A percentile compares a stretch with the other conserved stretches of the same genome.
Evolutionary conservation across 306 rosid species (phyloP).

Genomic region (Pterocarpus santalinus): DNA sequence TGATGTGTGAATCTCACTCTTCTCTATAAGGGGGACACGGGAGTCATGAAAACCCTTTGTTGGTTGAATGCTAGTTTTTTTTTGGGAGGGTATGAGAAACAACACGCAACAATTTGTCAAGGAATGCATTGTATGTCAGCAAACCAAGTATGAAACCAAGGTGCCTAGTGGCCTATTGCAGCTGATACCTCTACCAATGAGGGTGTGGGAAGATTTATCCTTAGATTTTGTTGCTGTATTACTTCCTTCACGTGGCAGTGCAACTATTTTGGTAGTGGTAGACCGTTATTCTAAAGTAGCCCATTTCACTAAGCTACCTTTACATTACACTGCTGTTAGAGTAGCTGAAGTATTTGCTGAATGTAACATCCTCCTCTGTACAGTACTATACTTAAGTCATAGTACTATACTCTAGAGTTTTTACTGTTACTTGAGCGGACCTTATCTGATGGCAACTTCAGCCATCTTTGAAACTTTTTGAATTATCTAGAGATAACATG

Average conservation of each 20-base stretch:
- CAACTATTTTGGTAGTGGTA: background rate
- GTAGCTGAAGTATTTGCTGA: background rate
- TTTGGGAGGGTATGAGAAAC: no score
- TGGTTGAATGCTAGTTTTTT: background rate
- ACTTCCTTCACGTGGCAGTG: no score
- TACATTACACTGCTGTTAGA: background rate
- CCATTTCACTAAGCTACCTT: background rate
- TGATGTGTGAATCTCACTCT: no score
- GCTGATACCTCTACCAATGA: accelerated
- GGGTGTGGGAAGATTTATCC: background rate
- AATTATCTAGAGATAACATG: no score
- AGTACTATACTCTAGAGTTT: no score
- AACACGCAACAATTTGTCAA: background rate
- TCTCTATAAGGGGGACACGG: no score
- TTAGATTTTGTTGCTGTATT: background rate
- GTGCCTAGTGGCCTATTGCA: background rate
- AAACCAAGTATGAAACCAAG: background rate
- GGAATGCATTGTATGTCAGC: background rate
- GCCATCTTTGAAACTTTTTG: no score
- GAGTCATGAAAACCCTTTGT: background rate
- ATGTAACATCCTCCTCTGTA: no score
- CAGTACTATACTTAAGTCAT: no score
- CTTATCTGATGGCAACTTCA: no score
- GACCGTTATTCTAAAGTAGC: background rate
- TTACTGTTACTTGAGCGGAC: no score